Percentiles rank a stretch among this genome's conserved stretches.
Evolutionary conservation across 371 early-diverging fungal species (phyloP).

Genomic region (Blyttiomyces sp.): DNA sequence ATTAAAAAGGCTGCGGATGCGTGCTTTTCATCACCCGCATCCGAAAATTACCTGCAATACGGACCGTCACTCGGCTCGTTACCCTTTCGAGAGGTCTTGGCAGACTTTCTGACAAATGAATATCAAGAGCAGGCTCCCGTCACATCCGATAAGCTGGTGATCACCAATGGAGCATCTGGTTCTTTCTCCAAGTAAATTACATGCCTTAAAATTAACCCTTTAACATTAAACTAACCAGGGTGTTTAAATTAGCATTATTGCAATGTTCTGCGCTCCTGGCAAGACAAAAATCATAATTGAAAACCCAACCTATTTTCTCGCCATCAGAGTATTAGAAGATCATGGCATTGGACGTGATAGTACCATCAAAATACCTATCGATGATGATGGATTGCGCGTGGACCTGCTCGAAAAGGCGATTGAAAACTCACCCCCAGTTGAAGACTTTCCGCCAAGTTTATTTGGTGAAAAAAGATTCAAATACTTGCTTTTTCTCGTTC

Average conservation of each 20-base stretch:
- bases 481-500: constrained; percentile 55
- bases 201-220: neutral
- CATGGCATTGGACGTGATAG: constrained; percentile 31
- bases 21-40: neutral
- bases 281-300: constrained; percentile 45
- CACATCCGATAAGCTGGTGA: neutral
- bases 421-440: neutral
- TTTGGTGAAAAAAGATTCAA: constrained; percentile 13
- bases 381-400: constrained; percentile 24
- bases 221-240: neutral
- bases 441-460: constrained; percentile 2
- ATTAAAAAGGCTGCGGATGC: constrained; percentile 10
- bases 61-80: constrained; percentile 19
- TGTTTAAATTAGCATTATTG: too few relatives aligned
- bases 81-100: constrained; percentile 1
- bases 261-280: constrained; percentile 14
- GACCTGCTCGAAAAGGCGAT: constrained; percentile 9
- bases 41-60: constrained; percentile 23
- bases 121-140: constrained; percentile 12
- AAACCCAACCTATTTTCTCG: constrained; percentile 61
- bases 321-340: constrained; percentile 48
- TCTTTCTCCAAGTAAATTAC: constrained; percentile 18
- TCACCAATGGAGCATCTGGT: constrained; percentile 24
- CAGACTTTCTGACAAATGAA: constrained; percentile 9
- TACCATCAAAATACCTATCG: constrained; percentile 21